Conservation (phyloP, 305 asterid species). For the Plantago coronopus region DNA sequence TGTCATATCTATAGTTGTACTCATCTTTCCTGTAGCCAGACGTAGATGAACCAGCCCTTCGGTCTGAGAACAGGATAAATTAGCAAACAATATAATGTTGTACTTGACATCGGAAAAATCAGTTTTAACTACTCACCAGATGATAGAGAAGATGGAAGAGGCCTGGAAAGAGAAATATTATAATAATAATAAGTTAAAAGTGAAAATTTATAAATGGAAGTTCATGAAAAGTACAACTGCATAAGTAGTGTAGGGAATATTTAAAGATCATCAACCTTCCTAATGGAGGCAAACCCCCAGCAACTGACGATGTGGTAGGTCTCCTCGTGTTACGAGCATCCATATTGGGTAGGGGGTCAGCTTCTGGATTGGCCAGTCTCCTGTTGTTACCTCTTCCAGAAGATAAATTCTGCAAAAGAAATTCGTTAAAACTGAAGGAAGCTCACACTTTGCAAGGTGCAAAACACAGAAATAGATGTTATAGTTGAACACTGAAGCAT, state of each 20-base stretch:
- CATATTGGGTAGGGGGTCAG: conserved; percentile 47
- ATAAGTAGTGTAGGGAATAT: not conserved
- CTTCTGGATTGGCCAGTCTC: conserved; percentile 50
- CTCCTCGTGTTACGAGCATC: conserved; percentile 61
- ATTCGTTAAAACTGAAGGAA: conserved; percentile 14
- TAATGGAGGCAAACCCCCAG: conserved; percentile 79
- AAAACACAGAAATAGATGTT: not conserved
- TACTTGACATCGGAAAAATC: conserved; percentile 6
- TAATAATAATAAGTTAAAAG: conserved; percentile 19
- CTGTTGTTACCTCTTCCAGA: conserved; percentile 69
- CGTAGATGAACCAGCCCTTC: conserved; percentile 89
- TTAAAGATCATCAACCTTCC: conserved; percentile 54
- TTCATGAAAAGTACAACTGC: conserved; percentile 9
- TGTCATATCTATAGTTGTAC: conserved; percentile 77
- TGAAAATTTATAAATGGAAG: too few relatives aligned
- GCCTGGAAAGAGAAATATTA: conserved; percentile 51
- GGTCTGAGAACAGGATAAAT: conserved; percentile 46
- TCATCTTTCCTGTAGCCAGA: conserved; percentile 93
- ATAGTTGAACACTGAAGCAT: too few relatives aligned
- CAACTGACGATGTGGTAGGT: conserved; percentile 67
- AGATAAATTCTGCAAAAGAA: conserved; percentile 59
- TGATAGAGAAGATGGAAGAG: conserved; percentile 56
- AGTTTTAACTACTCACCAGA: conserved; percentile 49
- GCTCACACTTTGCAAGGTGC: conserved; percentile 6
- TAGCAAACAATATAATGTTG: conserved; percentile 17